Evolutionary conservation across 2,329 filamentous ascomycete genomes (phyloP), one percentile per base, ranked within the genome.

Genomic region (Periconia digitata): DNA sequence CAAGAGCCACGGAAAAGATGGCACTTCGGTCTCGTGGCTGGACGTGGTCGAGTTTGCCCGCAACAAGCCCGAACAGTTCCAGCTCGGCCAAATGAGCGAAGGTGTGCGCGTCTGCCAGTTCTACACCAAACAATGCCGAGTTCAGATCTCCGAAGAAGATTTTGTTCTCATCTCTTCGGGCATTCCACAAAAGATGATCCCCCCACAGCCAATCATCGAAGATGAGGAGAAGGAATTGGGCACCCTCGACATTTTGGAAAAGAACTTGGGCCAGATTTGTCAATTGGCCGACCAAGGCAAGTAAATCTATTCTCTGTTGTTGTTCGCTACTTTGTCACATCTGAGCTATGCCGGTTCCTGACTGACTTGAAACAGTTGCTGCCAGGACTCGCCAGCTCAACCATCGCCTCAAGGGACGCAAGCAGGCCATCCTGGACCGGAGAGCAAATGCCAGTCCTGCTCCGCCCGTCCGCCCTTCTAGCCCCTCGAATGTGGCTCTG

Each of bases 141-240:
- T 95, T 8, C 89, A 95, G 73, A 92, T 96, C 52, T 85, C 84
- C 16, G 90, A 95, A 69, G 90, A 95, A 67, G 90, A 96, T 66
- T 95, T 86, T 78, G 81, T 91, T 36, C 76, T 95, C 56, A 92
- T 95, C 56, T 84, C 85, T 46, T 92, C 88, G 34, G 90, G 90
- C 22, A 88, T 89, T 56, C 83, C 92, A 10, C 89, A 95, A 69
- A 86, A 90, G 64, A 82, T 91, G 71, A 90, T 91, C 16, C 86
- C 90, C 2, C 85, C 87, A 13, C 85, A 92, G 54, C 89, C 90
- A 1, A 85, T 94, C 41, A 84, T 88, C 49, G 90, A 95, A 64
- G 90, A 95, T 64, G 91, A 95, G 72, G 84, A 86, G 65, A 90
- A 90, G 56, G 90, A 96, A 67, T 72, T 95, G 32, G 89, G 85